Conservation (phyloP, 345 rosid species). For the Eucalyptus curtisii region DNA sequence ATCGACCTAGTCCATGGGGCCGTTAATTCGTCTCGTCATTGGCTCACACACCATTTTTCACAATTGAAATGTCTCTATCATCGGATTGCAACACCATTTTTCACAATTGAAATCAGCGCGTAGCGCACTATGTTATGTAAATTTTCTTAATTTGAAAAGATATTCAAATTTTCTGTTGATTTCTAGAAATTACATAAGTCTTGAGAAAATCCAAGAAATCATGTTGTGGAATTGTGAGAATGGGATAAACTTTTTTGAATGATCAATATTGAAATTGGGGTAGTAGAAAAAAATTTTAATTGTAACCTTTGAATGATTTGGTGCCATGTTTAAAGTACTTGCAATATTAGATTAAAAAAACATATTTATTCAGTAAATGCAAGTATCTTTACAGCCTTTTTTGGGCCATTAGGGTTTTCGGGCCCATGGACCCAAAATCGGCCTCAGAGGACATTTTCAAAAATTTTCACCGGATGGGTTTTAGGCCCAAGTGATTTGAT, state of each 20-base stretch:
- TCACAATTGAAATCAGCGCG: rapidly evolving
- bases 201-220: background rate
- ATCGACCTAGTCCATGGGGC: rapidly evolving
- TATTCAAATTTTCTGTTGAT: background rate
- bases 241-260: background rate
- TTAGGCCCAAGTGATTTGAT: background rate
- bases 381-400: background rate
- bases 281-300: background rate
- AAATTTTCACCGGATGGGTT: background rate
- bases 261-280: background rate
- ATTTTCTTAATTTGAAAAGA: background rate
- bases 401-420: background rate
- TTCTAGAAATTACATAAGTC: background rate
- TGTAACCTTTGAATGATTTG: background rate
- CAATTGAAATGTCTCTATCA: background rate
- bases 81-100: rapidly evolving
- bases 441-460: background rate
- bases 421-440: background rate
- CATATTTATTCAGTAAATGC: background rate
- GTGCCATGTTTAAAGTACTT: background rate
- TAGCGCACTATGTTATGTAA: rapidly evolving
- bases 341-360: too few species aligned
- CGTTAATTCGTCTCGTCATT: rapidly evolving
- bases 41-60: background rate
- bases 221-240: background rate